Conservation (phyloP, 495 filamentous ascomycete genomes). For the Penicillium cosmopolitanum region DNA sequence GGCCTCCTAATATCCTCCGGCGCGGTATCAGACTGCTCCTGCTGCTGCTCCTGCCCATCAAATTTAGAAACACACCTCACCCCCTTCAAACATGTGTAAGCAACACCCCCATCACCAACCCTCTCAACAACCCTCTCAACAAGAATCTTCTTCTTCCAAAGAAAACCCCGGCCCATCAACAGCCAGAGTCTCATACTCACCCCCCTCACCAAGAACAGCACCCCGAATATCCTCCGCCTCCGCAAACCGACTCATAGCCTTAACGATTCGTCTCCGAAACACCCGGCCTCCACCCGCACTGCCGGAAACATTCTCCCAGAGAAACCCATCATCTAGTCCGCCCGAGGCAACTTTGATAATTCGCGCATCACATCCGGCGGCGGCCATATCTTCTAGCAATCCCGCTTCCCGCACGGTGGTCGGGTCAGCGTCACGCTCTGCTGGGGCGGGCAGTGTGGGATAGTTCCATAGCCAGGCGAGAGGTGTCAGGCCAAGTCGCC, state of each 20-base stretch:
- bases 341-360: conserved; percentile 95
- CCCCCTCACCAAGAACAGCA: conserved; percentile 81
- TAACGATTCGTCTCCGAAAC: conserved; percentile 58
- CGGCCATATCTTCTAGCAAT: conserved; percentile 80
- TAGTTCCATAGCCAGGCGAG: conserved; percentile 92
- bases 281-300: conserved; percentile 26
- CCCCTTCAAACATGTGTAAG: conserved; percentile 61
- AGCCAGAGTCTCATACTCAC: conserved; percentile 94
- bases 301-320: conserved; percentile 77
- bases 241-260: conserved; percentile 69
- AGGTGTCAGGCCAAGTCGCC: conserved; percentile 74
- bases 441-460: conserved; percentile 63
- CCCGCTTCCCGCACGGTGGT: conserved; percentile 39
- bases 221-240: conserved; percentile 57
- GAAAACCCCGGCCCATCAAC: conserved; percentile 69
- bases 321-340: conserved; percentile 76
- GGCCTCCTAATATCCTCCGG: conserved; percentile 45
- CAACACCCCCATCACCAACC: conserved; percentile 70
- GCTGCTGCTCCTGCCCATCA: conserved; percentile 15
- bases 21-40: conserved; percentile 35
- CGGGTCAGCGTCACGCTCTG: conserved; percentile 20
- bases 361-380: conserved; percentile 73
- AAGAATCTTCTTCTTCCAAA: conserved; percentile 74
- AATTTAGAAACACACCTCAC: conserved; percentile 60
- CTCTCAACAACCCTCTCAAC: conserved; percentile 61